Evolutionary conservation across 345 rosid genomes (phyloP).

Genomic region (Dimocarpus longan): DNA sequence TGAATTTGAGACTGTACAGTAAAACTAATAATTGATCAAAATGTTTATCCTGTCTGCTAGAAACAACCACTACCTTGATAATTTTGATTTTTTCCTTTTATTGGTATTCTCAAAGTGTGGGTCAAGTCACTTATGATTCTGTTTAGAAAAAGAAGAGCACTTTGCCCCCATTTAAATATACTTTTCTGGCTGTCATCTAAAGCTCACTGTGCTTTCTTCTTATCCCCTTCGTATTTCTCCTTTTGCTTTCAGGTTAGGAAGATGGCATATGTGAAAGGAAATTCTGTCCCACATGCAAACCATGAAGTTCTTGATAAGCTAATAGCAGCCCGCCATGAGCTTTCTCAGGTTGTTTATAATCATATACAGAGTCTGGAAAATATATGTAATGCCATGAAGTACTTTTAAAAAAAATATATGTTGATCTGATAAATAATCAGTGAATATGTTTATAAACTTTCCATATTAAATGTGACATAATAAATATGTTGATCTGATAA

Average conservation of each 20-base stretch:
- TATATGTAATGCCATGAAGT: background rate
- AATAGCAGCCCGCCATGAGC: constrained; percentile 79
- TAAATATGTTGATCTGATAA: background rate
- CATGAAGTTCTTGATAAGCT: constrained; percentile 74
- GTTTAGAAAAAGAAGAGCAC: background rate
- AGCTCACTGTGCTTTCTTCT: background rate
- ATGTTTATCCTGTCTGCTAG: constrained; percentile 13
- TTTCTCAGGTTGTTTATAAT: constrained; percentile 67
- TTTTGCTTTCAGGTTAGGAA: constrained; percentile 68
- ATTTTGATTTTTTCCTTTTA: background rate
- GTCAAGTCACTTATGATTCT: background rate
- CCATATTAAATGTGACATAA: no score
- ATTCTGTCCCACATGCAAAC: constrained; percentile 78
- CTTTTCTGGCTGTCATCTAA: constrained; percentile 11
- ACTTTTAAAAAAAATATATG: background rate
- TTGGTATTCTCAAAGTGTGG: background rate
- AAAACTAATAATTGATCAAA: background rate
- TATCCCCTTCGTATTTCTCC: constrained; percentile 13
- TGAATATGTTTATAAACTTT: no score
- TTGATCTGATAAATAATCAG: background rate
- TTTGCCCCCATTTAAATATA: background rate
- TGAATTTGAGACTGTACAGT: constrained; percentile 2
- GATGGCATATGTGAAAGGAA: constrained; percentile 72
- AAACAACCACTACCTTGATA: background rate
- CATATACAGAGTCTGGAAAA: background rate